Percentiles rank a stretch among this genome's conserved stretches.
Conservation (phyloP, 2,329 filamentous ascomycete genomes). For the Sporothrix luriei region DNA sequence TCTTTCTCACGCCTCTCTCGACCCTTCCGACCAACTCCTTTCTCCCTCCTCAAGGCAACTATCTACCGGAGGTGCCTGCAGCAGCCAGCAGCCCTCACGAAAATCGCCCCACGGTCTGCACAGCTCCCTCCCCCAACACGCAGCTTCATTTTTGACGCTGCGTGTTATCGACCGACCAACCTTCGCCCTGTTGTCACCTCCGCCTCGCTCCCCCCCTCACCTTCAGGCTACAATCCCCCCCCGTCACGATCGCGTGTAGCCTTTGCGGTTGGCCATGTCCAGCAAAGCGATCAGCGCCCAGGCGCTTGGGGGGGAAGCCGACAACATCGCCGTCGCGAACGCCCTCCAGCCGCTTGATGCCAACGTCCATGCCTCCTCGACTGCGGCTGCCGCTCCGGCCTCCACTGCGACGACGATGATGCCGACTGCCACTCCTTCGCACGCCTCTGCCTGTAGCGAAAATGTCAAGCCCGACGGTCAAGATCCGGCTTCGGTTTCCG, state of each 20-base stretch:
- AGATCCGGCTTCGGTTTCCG: background rate
- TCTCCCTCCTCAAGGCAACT: conserved; percentile 21
- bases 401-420: conserved; percentile 31
- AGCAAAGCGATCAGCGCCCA: conserved; percentile 57
- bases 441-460: conserved; percentile 18
- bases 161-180: conserved; percentile 25
- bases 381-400: conserved; percentile 36
- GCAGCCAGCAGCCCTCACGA: conserved; percentile 29
- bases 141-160: conserved; percentile 30
- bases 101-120: conserved; percentile 23
- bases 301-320: conserved; percentile 46
- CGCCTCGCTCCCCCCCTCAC: conserved; percentile 23
- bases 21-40: background rate
- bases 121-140: conserved; percentile 22
- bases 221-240: conserved; percentile 37
- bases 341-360: conserved; percentile 26
- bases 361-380: conserved; percentile 18
- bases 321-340: conserved; percentile 38
- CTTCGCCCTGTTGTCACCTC: conserved; percentile 28
- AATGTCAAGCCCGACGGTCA: conserved; percentile 39
- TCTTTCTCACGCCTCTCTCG: conserved; percentile 8
- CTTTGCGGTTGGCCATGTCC: conserved; percentile 51
- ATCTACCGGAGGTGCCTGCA: conserved; percentile 23
- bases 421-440: conserved; percentile 25
- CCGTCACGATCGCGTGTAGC: conserved; percentile 39